Evolutionary conservation across 371 early-diverging fungal species (phyloP), one percentile per base, ranked within the genome.

Genomic region (Amoeboaphelidium protococcarum): DNA sequence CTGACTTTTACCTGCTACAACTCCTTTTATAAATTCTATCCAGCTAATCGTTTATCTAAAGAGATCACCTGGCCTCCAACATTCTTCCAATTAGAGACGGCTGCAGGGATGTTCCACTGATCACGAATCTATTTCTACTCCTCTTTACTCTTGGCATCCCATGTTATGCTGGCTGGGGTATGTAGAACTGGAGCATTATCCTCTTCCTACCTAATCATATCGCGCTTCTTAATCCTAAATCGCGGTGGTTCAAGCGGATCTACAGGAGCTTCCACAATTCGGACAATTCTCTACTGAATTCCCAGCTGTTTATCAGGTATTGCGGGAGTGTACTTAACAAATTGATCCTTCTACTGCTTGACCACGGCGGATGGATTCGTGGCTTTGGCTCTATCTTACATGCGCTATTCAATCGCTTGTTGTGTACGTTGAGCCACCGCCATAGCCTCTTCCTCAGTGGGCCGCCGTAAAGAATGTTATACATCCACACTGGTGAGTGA

Each of bases 51-150:
- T 65, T 94, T 94, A 60, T 96, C 94, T 40, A 96, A 66, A 10
- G 96, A 86, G 50, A 96, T 89, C 20, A 92, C 91, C 58, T 82
- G 94, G 46, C 96, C 96, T 58, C 92, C 89, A 45, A 87, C 80
- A 64, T 96, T 96, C 67, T 92, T 96, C 95, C 95, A 96, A 62
- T 90, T 92, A 50, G 84, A 83, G 40, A 96, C 86, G 54, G 85
- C 88, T 19, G 94, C 92, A 25, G 96, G 96, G 49, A 96, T 85
- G 12, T 78, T 67, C 96, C 96, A 95, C 16, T 12, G n/a, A n/a
- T n/a, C n/a, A n/a, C n/a, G n/a, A n/a, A n/a, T n/a, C n/a, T n/a
- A 81, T 43, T 73, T 72, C 58, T 88, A 88, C 64, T 92, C 91
- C 55, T 91, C 80, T 3, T 82, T n/a, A n/a, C n/a, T n/a, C n/a